Conservation (phyloP, 1,284 basidiomycete genomes). For the Ustilago bromivora region DNA sequence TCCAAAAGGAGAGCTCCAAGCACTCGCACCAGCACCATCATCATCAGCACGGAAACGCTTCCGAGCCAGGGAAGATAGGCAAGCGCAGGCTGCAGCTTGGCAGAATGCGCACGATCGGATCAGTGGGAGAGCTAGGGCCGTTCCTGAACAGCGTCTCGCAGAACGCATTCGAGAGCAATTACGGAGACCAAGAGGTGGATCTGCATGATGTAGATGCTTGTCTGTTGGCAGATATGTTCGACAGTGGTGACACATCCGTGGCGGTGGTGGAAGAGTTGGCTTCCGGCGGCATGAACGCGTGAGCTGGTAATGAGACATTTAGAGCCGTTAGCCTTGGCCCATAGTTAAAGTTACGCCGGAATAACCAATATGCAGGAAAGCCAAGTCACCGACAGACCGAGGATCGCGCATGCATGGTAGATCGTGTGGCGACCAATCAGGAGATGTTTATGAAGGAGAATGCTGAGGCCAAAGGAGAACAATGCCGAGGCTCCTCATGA, state of each 20-base stretch:
- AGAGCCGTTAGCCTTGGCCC: no score
- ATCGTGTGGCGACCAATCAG: no score
- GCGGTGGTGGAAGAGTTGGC: neutral
- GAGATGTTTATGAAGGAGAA: no score
- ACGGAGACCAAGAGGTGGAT: slow-evolving; percentile 23
- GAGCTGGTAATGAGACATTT: neutral
- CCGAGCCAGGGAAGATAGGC: neutral
- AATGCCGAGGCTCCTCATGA: no score
- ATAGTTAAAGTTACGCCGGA: no score
- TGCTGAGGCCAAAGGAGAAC: no score
- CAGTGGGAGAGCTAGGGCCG: slow-evolving; percentile 29
- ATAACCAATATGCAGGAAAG: no score
- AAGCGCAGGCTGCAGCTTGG: slow-evolving; percentile 27
- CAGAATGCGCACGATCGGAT: slow-evolving; percentile 8
- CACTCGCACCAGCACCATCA: slow-evolving; percentile 2
- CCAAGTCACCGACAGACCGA: no score
- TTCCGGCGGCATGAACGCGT: slow-evolving; percentile 6
- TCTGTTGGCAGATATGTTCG: slow-evolving; percentile 55
- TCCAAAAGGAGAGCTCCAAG: slow-evolving; percentile 71
- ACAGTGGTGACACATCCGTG: slow-evolving; percentile 11
- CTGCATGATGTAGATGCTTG: slow-evolving; percentile 44
- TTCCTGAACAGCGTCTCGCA: slow-evolving; percentile 41
- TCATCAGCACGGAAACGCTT: neutral
- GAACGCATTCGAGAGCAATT: slow-evolving; percentile 43
- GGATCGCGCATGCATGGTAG: no score